Evolutionary conservation across 176 grass and related monocot genomes (phyloP), one percentile per base, ranked within the genome.

Genomic region (Typha latifolia): DNA sequence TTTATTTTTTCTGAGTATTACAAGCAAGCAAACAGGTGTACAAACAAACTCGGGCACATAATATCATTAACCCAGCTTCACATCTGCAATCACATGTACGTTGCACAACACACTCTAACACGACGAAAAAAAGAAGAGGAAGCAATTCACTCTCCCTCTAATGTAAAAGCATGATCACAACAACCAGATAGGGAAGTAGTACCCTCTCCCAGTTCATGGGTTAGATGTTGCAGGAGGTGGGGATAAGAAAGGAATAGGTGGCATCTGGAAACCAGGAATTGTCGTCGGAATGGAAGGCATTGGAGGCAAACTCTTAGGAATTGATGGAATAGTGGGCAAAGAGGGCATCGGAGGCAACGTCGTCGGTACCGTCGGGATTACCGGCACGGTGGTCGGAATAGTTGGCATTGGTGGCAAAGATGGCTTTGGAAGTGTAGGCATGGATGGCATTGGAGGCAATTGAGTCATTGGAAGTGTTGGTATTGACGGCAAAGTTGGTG

Each of bases 221-320:
- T 48, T 86, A 32, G 77, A 16, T 16, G 75, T 63, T 68, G 77
- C 56, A 48, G 87, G 76, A 49, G 87, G 68, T 63, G 75, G 78
- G 10, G 87, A 70, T 24, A 66, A 27, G 82, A 82, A 77, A 68
- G 82, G 82, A 76, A 88, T 47, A 7, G 73, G 65, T 48, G 84
- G 88, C 52, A 86, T 77, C 49, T 86, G 73, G 29, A 83, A 57
- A 15, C 82, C 73, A 24, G 84, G 83, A 77, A 83, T 72, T 19
- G 79, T 82, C 48, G 65, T 80, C 2, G 76, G 87, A 34, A 91
- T 79, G 12, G 74, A 67, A 67, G 82, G 53, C 19, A 76, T 51
- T 13, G 82, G 79, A 66, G 87, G 87, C 29, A 82, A 53, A 32
- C 65, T 69, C 26, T 55, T 76, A 49, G 83, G 87, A 31, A 90